Conservation (phyloP, 805 yeast species). For the Candida nanaspora region DNA sequence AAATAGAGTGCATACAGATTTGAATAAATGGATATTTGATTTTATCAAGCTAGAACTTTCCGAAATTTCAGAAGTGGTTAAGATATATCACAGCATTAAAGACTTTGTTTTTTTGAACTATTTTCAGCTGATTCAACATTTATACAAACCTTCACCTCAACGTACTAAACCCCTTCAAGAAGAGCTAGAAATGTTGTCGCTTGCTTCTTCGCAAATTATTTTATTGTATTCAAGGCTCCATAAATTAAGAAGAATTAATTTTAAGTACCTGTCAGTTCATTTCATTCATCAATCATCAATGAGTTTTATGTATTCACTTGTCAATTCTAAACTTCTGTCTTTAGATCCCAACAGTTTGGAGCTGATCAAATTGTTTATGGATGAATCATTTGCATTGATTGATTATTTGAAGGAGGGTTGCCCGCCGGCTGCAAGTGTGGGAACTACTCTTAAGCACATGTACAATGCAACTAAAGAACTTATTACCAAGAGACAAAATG, state of each 20-base stretch:
- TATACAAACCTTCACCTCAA: conserved; percentile 10
- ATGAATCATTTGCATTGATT: conserved; percentile 2
- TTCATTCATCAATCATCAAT: conserved; percentile 15
- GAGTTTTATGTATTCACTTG: conserved; percentile 11
- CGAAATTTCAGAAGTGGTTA: background rate
- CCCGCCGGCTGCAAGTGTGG: conserved; percentile 9
- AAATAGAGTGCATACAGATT: background rate
- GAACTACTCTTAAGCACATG: conserved; percentile 7
- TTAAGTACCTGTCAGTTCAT: conserved; percentile 15
- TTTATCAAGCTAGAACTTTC: background rate
- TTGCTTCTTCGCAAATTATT: conserved; percentile 8
- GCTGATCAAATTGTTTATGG: conserved; percentile 2
- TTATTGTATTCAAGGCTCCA: conserved; percentile 8
- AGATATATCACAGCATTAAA: conserved; percentile 2
- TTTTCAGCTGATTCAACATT: conserved; percentile 10
- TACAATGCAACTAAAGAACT: conserved; percentile 8
- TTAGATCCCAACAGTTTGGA: conserved; percentile 3
- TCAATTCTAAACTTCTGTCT: conserved; percentile 11
- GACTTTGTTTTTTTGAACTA: conserved; percentile 13
- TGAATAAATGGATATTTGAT: background rate
- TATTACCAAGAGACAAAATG: conserved; percentile 5
- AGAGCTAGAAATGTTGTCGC: conserved; percentile 8
- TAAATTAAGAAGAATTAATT: conserved; percentile 9
- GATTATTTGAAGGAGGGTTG: conserved; percentile 7
- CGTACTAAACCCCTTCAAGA: conserved; percentile 1